Evolutionary conservation across 1,139 yeast species (phyloP), one percentile per base, ranked within the genome.

Genomic region (Magnusiomyces suaveolens): DNA sequence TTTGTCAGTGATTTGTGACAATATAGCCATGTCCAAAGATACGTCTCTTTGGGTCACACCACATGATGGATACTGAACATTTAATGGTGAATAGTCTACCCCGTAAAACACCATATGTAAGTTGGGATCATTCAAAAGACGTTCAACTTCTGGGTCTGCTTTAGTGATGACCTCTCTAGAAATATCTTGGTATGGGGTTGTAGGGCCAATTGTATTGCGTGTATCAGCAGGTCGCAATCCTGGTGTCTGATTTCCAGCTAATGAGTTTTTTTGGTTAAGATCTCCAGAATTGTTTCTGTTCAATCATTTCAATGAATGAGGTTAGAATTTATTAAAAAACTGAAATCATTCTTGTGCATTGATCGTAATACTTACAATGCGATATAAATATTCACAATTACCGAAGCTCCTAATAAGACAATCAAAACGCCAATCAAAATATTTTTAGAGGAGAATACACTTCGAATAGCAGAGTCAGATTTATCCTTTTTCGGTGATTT

Each of bases 1-100:
- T 58, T 80, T 75, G 1, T 75, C 73, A 0, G 90, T 83, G 0
- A 83, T 72, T 46, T 75, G 79, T 0, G 88, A 79, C 20, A 84
- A 59, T 4, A 77, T 65, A 0, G 81, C 80, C 46, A 84, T 61
- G 61, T 84, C 90, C 25, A 77, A 64, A 52, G 78, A 62, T 0
- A 81, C 78, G 2, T 81, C 83, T 53, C 77, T 67, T 53, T 69
- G 66, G 0, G 72, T 70, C 1, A 71, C 69, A 0, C 81, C 83
- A 70, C 88, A 83, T 4, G 23, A 24, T 18, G 57, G 52, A 39
- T 39, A 66, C 50, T 65, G 64, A 2, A 74, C 79, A 52, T 75
- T 71, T 50, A 67, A 66, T 0, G 89, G 88, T 1, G 85, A 75
- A 64, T 83, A 83, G 21, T 81, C 78, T 24, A 83, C 60, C 0